Base-by-base conservation (phyloP, 2,329 filamentous ascomycete species). In the Epichloe scottii region DNA sequence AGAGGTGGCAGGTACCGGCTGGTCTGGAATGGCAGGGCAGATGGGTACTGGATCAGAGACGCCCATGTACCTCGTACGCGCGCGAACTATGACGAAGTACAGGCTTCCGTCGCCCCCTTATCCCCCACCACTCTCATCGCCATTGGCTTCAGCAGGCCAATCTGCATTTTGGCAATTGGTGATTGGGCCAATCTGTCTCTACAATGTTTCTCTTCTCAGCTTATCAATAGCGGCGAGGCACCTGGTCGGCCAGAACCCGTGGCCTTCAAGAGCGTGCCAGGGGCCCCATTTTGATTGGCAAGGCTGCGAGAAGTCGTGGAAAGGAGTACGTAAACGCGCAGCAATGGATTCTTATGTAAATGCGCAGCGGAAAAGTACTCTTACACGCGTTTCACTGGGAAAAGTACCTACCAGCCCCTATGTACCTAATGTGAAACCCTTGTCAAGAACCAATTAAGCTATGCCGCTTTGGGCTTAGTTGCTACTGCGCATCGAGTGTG, bases 31-130 rank as follows among this genome's bases (percentile, higher is more conserved):
- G n/a, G n/a, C n/a, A n/a, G n/a, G n/a, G n/a, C n/a, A n/a, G n/a
- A n/a, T n/a, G n/a, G n/a, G n/a, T n/a, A n/a, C n/a, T n/a, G n/a
- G n/a, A n/a, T n/a, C n/a, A n/a, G n/a, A n/a, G n/a, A n/a, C n/a
- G n/a, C n/a, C n/a, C 12, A 12, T 35, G 48, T 45, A 45, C 41
- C 40, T 44, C 34, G 30, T 7, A 19, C 26, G 48, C 48, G 40
- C 30, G 33, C 19, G 33, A 45, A 39, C 48, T 39, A 30, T 45
- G 41, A 44, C 40, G 21, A 39, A 50, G 48, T 50, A 50, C 47
- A 35, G 23, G 14, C n/a, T 4, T 14, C 12, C 8, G 12, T 5
- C 14, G 3, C 40, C 30, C 43, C 35, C 26, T 35, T 17, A 5
- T 40, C 42, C n/a, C 19, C 48, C 48, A 38, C 30, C 12, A 30